Conservation (phyloP, 1,284 basidiomycete genomes). For the Puccinia novopanici region DNA sequence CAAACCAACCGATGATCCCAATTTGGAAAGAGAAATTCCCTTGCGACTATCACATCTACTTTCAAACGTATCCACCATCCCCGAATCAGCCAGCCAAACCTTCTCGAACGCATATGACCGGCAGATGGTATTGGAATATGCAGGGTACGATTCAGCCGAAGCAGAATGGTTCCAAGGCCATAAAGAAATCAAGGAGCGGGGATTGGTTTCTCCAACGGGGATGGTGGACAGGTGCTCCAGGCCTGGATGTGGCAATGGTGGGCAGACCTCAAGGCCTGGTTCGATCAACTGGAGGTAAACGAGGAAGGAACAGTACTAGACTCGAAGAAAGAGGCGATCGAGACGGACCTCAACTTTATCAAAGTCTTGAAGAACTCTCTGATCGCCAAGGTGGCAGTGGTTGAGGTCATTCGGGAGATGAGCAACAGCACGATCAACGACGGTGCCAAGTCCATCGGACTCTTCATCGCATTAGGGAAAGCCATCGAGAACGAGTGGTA, state of each 20-base stretch:
- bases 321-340: too few relatives aligned
- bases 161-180: slow-evolving; percentile 48
- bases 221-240: slow-evolving; percentile 42
- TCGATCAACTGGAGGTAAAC: too few relatives aligned
- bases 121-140: slow-evolving; percentile 47
- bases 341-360: too few relatives aligned
- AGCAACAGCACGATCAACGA: too few relatives aligned
- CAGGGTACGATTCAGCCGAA: slow-evolving; percentile 47
- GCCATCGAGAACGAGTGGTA: too few relatives aligned
- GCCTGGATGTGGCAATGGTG: slow-evolving; percentile 50
- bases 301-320: too few relatives aligned
- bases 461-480: too few relatives aligned
- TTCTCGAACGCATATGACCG: slow-evolving; percentile 33
- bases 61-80: slow-evolving; percentile 45
- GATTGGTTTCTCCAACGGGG: slow-evolving; percentile 13
- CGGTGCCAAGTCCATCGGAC: too few relatives aligned
- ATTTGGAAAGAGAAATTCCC: slow-evolving; percentile 31
- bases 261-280: too few relatives aligned
- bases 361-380: too few relatives aligned
- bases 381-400: too few relatives aligned
- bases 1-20: slow-evolving; percentile 38
- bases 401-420: too few relatives aligned
- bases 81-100: slow-evolving; percentile 21
- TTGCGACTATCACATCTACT: slow-evolving; percentile 42
- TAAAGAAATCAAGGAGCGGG: slow-evolving; percentile 34